Percentiles rank a stretch among this genome's conserved stretches.
These are phyloP conservation scores for Primulina eburnea DNA, from an alignment of 257 asterid genomes.

Conservation along the genomic window DNA sequence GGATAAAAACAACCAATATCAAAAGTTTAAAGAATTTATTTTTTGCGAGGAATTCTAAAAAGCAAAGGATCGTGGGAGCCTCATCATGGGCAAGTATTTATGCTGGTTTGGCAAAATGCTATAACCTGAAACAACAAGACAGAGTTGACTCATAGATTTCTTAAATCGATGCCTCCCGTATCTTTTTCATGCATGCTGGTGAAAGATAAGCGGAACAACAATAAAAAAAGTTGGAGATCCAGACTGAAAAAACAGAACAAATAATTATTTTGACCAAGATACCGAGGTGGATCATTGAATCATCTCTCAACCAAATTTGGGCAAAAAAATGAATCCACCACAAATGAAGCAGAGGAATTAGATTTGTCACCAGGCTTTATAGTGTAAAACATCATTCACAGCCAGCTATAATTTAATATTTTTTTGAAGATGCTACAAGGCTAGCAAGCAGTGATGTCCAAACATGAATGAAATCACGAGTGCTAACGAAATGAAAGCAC, in stretches of 20 bases:
- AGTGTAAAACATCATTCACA: background rate
- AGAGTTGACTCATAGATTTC: background rate
- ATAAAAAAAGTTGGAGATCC: background rate
- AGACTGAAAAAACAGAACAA: background rate
- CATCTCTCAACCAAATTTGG: no score
- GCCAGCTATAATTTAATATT: background rate
- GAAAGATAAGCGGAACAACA: background rate
- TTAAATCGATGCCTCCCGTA: background rate
- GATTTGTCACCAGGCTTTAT: background rate
- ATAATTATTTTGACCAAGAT: background rate
- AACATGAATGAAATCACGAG: background rate
- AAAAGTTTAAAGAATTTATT: background rate
- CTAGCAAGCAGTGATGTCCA: background rate
- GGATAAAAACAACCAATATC: background rate
- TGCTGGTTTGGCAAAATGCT: no score
- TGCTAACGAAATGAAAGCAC: background rate
- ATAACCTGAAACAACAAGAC: background rate
- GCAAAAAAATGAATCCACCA: no score
- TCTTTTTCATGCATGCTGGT: background rate
- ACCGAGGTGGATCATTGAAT: no score
- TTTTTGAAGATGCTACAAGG: background rate
- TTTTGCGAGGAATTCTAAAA: no score
- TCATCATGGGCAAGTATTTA: background rate
- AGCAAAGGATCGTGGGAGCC: background rate
- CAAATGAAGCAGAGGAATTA: background rate